A percentile compares a stretch with the other conserved stretches of the same genome.
Evolutionary conservation across 768 basidiomycete genomes (phyloP).

Genomic region (Austroboletus eburneus): DNA sequence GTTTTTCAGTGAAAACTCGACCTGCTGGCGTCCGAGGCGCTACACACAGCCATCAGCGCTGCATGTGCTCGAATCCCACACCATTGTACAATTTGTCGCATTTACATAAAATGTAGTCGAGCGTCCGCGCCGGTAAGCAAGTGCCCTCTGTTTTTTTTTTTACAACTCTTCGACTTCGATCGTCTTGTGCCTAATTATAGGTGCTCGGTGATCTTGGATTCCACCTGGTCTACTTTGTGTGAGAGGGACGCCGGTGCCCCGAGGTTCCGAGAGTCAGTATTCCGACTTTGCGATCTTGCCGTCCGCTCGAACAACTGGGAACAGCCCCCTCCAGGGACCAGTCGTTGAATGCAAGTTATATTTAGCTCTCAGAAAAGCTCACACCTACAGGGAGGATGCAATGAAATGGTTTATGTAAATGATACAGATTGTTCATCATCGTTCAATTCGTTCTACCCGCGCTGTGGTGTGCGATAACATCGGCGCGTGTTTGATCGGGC

Average conservation of each 20-base stretch:
- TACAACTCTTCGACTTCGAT: too few relatives aligned
- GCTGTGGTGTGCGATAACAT: neutral
- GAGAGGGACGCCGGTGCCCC: neutral
- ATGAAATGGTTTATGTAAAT: neutral
- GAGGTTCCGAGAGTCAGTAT: neutral
- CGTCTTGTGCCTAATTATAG: too few relatives aligned
- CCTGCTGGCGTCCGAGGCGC: neutral
- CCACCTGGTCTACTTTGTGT: neutral
- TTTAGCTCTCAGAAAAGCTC: too few relatives aligned
- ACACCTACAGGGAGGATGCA: too few relatives aligned
- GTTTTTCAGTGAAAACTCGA: neutral
- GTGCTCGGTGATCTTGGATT: too few relatives aligned
- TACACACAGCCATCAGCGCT: slow-evolving; percentile 3
- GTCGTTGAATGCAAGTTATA: too few relatives aligned
- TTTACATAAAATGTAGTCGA: neutral
- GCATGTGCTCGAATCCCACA: neutral
- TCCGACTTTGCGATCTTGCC: too few relatives aligned
- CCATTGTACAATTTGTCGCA: neutral
- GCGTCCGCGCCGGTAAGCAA: neutral
- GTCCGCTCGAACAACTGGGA: too few relatives aligned
- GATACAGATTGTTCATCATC: neutral
- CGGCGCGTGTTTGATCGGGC: neutral
- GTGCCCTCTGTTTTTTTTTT: too few relatives aligned
- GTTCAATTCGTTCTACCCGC: neutral
- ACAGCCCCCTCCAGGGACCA: too few relatives aligned